Conservation (phyloP, 176 grass and related monocot genomes). For the Puya raimondii region DNA sequence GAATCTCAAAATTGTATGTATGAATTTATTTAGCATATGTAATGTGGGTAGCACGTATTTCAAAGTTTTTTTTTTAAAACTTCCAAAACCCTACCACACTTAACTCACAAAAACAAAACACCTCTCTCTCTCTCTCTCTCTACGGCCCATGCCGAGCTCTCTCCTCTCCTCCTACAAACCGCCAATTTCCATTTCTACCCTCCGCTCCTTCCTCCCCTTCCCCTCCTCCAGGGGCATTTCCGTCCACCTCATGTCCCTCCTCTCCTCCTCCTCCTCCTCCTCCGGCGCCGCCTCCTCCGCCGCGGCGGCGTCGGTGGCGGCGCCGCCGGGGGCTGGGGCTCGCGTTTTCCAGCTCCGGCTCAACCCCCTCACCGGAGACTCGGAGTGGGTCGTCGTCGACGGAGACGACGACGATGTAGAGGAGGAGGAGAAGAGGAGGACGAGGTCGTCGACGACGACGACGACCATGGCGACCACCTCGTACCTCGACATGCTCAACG, state of each 20-base stretch:
- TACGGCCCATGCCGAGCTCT: conserved; percentile 25
- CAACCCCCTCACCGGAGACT: conserved; percentile 89
- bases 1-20: no score
- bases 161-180: conserved; percentile 12
- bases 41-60: no score
- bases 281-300: no score
- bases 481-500: conserved; percentile 97
- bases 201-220: conserved; percentile 8
- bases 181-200: conserved; percentile 4
- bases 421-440: background rate
- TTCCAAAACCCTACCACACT: no score
- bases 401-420: conserved; percentile 33
- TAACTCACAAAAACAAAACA: no score
- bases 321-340: conserved; percentile 1
- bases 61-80: no score
- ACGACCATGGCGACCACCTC: conserved; percentile 59
- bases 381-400: conserved; percentile 77
- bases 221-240: conserved; percentile 3
- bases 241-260: background rate
- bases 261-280: background rate
- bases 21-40: no score
- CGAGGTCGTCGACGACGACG: conserved; percentile 23
- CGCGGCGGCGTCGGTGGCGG: no score
- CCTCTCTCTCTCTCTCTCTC: background rate
- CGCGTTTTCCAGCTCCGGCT: conserved; percentile 76